A percentile compares a stretch with the other conserved stretches of the same genome.
Conservation (phyloP, 2,329 filamentous ascomycete genomes). For the Pezicula radicicola region DNA sequence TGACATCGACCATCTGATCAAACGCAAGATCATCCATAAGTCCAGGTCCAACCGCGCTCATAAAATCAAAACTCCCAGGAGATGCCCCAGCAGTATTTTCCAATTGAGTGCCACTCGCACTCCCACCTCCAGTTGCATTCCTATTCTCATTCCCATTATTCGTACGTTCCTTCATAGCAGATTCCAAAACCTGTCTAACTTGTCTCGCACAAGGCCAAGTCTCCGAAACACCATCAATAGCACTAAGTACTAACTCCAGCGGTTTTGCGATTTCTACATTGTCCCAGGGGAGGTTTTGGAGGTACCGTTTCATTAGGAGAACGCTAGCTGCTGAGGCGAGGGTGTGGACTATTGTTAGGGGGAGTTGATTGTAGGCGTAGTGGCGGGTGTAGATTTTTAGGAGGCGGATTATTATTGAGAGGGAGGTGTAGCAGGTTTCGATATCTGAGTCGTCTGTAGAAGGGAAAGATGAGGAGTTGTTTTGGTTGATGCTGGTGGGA, state of each 20-base stretch:
- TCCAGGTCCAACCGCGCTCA: constrained; percentile 5
- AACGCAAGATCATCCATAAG: constrained; percentile 7
- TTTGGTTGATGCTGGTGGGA: no score
- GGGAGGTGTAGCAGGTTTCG: constrained; percentile 46
- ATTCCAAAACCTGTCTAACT: constrained; percentile 32
- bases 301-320: constrained; percentile 42
- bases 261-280: constrained; percentile 45
- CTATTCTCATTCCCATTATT: no score
- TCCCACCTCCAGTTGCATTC: no score
- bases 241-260: constrained; percentile 45
- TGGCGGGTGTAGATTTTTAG: constrained; percentile 41
- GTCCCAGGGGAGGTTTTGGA: constrained; percentile 34
- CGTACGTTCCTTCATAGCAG: constrained; percentile 9
- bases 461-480: no score
- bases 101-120: neutral
- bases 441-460: constrained; percentile 29
- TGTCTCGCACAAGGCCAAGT: constrained; percentile 44
- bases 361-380: constrained; percentile 40
- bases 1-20: constrained; percentile 4
- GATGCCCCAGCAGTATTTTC: constrained; percentile 3
- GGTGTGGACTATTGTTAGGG: constrained; percentile 47
- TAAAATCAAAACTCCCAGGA: constrained; percentile 16
- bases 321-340: constrained; percentile 44
- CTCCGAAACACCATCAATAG: constrained; percentile 49
- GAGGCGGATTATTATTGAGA: constrained; percentile 41